Evolutionary conservation across 2,329 filamentous ascomycete species (phyloP), one percentile per base, ranked within the genome.

Genomic region (Fusarium poae): DNA sequence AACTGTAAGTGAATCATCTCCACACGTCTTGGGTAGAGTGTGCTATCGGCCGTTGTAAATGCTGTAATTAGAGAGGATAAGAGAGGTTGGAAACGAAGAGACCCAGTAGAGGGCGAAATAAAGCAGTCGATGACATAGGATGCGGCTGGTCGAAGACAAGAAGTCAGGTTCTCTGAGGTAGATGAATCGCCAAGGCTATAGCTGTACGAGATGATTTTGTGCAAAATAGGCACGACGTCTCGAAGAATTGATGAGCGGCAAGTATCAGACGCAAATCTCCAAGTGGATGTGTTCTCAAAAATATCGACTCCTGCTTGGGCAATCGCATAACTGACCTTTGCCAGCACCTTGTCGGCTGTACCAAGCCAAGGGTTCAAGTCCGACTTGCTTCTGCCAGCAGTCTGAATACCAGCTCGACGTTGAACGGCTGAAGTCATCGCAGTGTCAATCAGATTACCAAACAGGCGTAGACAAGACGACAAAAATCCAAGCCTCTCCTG

Each of bases 231-330:
- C 27, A 92, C 85, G 27, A 97, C 88, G 42, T 85, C 84, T 20
- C 85, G 84, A 61, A 92, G 87, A 49, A 97, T 86, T 57, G 89
- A 83, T 51, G 89, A 87, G 43, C 91, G 89, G 69, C 94, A 90
- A 27, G 89, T 82, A 13, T 88, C 84, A 2, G 86, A 85, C 9
- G 87, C 84, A 76, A 97, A 97, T 70, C 90, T 91, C 96, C 95
- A 99, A 7, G 90, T 93, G 30, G 89, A 88, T 37, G 91, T 92
- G 77, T 91, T 96, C 80, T 97, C 94, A 71, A 97, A 91, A 9
- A 97, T 87, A 74, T 97, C 94, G 25, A 97, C 86, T 67, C 93
- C 85, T 3, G 90, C 90, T 70, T 92, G 89, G 9, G 91, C 90
- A 72, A 95, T 91, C 6, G 90, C 89, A 45, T 91, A 82, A 39